A percentile compares a stretch with the other conserved stretches of the same genome.
Conservation (phyloP, 768 basidiomycete genomes). For the Kwoniella dendrophila region DNA sequence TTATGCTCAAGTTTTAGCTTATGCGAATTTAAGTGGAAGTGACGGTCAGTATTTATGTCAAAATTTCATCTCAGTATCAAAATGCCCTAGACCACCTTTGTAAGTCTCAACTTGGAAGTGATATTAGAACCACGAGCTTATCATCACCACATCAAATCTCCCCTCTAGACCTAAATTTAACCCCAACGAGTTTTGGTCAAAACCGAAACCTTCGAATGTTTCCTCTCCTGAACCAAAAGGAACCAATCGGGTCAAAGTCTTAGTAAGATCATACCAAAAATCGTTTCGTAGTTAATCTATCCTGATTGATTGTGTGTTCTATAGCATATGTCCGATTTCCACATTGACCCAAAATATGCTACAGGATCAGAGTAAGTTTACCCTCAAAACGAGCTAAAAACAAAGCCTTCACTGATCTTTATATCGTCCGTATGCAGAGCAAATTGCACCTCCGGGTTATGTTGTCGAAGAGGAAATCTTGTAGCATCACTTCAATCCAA, state of each 20-base stretch:
- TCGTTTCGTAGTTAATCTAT: background rate
- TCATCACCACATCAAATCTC: too few relatives aligned
- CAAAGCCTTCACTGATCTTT: background rate
- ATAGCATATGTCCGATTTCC: slow-evolving; percentile 73
- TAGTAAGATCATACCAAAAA: slow-evolving; percentile 44
- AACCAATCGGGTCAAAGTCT: slow-evolving; percentile 67
- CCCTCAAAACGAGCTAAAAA: background rate
- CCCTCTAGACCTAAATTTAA: slow-evolving; percentile 67
- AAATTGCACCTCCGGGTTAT: slow-evolving; percentile 69
- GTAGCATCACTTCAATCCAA: slow-evolving; percentile 58
- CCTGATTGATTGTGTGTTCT: background rate
- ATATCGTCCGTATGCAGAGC: slow-evolving; percentile 52
- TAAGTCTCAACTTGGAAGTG: slow-evolving; percentile 14
- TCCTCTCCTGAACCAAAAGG: slow-evolving; percentile 64
- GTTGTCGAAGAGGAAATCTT: slow-evolving; percentile 64
- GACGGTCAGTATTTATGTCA: slow-evolving; percentile 69
- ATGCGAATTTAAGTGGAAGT: slow-evolving; percentile 70
- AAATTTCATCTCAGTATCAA: slow-evolving; percentile 60
- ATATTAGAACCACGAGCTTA: too few relatives aligned
- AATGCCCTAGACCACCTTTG: slow-evolving; percentile 25
- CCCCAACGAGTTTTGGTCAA: slow-evolving; percentile 70
- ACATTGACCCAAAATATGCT: slow-evolving; percentile 72
- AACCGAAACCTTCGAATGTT: slow-evolving; percentile 66
- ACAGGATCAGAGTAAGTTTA: slow-evolving; percentile 63
- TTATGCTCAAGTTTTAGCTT: slow-evolving; percentile 71